Base-by-base conservation (phyloP, 2,329 filamentous ascomycete genomes). In the Colletotrichum sp. region DNA sequence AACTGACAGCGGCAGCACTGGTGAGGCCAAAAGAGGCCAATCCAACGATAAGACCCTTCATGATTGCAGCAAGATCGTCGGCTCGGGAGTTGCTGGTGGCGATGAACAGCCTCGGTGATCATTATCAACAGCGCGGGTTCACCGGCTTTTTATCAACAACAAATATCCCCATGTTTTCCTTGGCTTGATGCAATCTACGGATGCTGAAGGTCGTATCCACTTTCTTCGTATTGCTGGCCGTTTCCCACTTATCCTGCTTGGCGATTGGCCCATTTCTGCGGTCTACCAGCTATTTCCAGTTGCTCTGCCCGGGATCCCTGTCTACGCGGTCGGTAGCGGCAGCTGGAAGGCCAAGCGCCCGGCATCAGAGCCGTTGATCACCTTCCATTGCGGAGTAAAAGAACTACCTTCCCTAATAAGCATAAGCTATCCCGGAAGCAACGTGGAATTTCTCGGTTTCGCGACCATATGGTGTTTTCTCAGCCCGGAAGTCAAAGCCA, bases 191-290 rank as follows among this genome's bases (percentile, higher is more conserved):
- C 11, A 62, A 62, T 33, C 38, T 51, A 31, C 51, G 34, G 51
- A 47, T 16, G 34, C 31, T 51, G 43, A 47, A 43, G 18, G 27
- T 8, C 8, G 43, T 66, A 63, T 63, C 71, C 71, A 71, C 71
- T 70, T 34, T 57, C 15, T 69, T 73, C 71, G 71, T 73, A 73
- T 73, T 71, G 67, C 27, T 27, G 18, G n/a, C 6, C 31, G 24
- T 24, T 51, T 31, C 67, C 59, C 62, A 57, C 55, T 24, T 43
- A 16, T 36, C 31, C 16, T 34, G 16, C n/a, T 16, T 18, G 16
- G 16, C 54, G 15, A 73, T 70, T 73, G 70, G 70, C 61, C 65
- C 21, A 29, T 47, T 24, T 9, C 21, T 8, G 29, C 70, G 66
- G 59, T 43, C 34, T 51, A 65, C 18, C 70, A 38, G 34, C 71